Evolutionary conservation across 108 stramenopile species (phyloP).

Genomic region (Nitzschia sp.): DNA sequence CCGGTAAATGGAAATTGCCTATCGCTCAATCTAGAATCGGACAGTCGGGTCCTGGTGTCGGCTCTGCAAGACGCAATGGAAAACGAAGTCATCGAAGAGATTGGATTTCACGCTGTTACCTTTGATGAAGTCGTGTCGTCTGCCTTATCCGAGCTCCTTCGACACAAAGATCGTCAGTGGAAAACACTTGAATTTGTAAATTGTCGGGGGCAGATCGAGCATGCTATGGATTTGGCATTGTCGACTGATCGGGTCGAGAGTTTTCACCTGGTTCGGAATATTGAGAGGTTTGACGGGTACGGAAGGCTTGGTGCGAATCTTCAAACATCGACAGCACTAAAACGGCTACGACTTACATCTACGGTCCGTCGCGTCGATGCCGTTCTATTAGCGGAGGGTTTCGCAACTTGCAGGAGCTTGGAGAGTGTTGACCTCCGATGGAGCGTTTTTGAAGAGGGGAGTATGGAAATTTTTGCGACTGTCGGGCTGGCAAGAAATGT

Average conservation of each 20-base stretch:
- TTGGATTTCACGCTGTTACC: conserved; percentile 8
- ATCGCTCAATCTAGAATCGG: neutral
- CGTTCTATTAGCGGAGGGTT: neutral
- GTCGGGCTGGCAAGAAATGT: neutral
- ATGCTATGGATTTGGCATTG: neutral
- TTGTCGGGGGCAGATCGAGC: conserved; percentile 4
- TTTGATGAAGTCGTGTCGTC: neutral
- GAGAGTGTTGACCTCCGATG: neutral
- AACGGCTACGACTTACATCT: conserved; percentile 10
- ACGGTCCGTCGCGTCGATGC: conserved; percentile 4
- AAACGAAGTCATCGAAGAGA: neutral
- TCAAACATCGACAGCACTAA: neutral
- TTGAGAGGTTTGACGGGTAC: conserved; percentile 4
- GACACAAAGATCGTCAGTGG: conserved; percentile 9
- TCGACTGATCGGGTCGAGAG: conserved; percentile 4
- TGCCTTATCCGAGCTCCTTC: neutral
- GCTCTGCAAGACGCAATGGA: neutral
- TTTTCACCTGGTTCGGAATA: conserved; percentile 13
- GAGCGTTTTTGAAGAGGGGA: conserved; percentile 4
- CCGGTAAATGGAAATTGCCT: conserved; percentile 6
- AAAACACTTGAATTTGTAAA: conserved; percentile 7
- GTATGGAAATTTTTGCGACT: neutral
- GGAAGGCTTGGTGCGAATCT: neutral
- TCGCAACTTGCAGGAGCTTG: conserved; percentile 9
- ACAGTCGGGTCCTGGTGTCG: conserved; percentile 1